phyloP scores from a whole-genome alignment of 148 eudicot genomes.

The Gaultheria prostrata region DNA sequence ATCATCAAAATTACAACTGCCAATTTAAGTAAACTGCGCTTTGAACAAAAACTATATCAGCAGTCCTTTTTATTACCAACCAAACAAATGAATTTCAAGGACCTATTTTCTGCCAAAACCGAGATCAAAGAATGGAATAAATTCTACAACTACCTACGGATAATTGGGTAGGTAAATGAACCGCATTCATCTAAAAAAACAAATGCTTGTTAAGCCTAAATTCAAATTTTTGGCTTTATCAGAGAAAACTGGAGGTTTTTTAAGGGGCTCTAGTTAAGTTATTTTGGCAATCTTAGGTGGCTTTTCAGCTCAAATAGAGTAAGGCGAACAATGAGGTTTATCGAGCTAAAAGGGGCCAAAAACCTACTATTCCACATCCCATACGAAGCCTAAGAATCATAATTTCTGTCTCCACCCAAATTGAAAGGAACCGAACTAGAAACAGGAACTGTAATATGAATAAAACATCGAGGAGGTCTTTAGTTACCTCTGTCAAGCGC shows the following conservation, averaged over 20 bases:
- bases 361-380: background rate
- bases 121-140: no score
- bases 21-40: background rate
- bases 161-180: background rate
- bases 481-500: slow-evolving; percentile 90
- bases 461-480: background rate
- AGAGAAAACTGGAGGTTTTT: no score
- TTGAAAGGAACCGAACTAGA: background rate
- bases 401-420: background rate
- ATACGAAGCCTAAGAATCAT: background rate
- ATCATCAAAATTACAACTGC: background rate
- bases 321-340: no score
- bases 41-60: background rate
- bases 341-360: background rate
- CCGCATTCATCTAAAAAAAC: background rate
- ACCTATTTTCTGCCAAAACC: no score
- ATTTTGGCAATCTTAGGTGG: background rate
- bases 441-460: background rate
- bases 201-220: background rate
- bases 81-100: background rate
- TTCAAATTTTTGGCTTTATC: background rate
- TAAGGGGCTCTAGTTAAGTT: background rate
- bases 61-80: background rate
- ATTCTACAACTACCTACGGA: background rate
- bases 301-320: background rate